Evolutionary conservation across 768 basidiomycete genomes (phyloP), one percentile per base, ranked within the genome.

Genomic region (Termitomyces sp.): DNA sequence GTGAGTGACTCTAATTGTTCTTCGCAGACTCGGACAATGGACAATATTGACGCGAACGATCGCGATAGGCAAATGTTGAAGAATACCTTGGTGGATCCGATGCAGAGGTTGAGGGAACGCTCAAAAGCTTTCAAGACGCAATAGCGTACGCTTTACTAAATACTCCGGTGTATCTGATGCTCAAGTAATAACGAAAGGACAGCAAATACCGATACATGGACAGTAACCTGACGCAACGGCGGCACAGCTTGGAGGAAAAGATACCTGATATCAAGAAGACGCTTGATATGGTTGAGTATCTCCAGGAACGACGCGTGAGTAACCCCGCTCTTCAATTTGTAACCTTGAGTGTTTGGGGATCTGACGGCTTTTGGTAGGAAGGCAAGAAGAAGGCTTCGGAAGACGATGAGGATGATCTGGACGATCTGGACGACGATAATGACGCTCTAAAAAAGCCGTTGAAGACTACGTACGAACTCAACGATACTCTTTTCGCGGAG

Each of bases 141-240:
- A 83, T 97, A 74, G 91, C 95, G 96, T 98, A 78, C 76, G 95
- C 77, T 12, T 39, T 58, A 61, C 57, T 63, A 32, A 46, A 33
- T 56, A 39, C 55, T 58, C 42, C 62, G 64, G 46, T 65, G 9
- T 48, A 42, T 52, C 48, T 63, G 52, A 38, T 62, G 64, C 62
- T 70, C 45, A 67, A 71, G 57, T 64, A 63, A 63, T 51, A 67
- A n/a, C 64, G 75, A 75, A 81, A 80, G 80, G 73, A 70, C 77
- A 99, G 96, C 68, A 98, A 99, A 81, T 98, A 99, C 80, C 90
- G 92, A 54, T 98, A 96, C 76, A 98, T 99, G 96, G 96, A 98
- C 67, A 77, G 85, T 16, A 95, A 87, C 70, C 79, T 96, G 53
- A 78, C 87, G 7, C 90, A 94, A 69, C 84, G 95, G 50, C 81